A percentile compares a stretch with the other conserved stretches of the same genome.
phyloP scores from a whole-genome alignment of 208 protist genomes.

The Leishmania arabica region DNA sequence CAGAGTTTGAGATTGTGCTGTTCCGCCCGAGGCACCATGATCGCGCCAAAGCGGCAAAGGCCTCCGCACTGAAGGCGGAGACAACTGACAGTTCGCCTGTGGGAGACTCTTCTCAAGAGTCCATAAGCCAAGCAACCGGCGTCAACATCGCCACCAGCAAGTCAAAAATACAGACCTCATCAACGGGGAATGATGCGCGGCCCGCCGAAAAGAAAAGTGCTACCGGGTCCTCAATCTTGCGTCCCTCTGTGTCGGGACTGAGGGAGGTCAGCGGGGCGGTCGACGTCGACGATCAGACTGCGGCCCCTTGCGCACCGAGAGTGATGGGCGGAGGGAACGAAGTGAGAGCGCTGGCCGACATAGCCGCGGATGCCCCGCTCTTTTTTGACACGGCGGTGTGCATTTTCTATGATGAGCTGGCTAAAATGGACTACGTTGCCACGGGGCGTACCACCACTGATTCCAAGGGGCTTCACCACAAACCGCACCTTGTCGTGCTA shows the following conservation, averaged over 20 bases:
- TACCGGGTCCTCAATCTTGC: background rate
- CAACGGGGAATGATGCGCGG: background rate
- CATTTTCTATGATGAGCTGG: conserved; percentile 61
- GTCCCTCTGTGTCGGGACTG: background rate
- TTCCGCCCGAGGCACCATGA: conserved; percentile 59
- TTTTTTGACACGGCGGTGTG: conserved; percentile 85
- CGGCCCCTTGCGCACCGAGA: background rate
- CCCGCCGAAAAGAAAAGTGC: conserved; percentile 1
- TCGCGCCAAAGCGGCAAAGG: conserved; percentile 11
- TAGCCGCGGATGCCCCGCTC: conserved; percentile 28
- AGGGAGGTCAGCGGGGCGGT: background rate
- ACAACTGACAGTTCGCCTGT: background rate
- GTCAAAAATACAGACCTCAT: background rate
- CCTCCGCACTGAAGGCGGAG: conserved; percentile 12
- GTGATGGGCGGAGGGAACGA: conserved; percentile 8
- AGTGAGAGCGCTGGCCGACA: background rate
- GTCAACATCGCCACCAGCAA: conserved; percentile 1
- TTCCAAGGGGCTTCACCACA: conserved; percentile 56
- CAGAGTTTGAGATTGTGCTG: conserved; percentile 78
- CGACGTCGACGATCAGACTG: conserved; percentile 1
- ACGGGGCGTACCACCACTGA: conserved; percentile 61
- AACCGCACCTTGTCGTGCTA: conserved; percentile 61
- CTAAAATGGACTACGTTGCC: conserved; percentile 74
- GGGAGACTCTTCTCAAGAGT: conserved; percentile 8
- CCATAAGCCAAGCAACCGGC: conserved; percentile 2